phyloP scores from a whole-genome alignment of 768 basidiomycete genomes.

The Podaxis sp. region DNA sequence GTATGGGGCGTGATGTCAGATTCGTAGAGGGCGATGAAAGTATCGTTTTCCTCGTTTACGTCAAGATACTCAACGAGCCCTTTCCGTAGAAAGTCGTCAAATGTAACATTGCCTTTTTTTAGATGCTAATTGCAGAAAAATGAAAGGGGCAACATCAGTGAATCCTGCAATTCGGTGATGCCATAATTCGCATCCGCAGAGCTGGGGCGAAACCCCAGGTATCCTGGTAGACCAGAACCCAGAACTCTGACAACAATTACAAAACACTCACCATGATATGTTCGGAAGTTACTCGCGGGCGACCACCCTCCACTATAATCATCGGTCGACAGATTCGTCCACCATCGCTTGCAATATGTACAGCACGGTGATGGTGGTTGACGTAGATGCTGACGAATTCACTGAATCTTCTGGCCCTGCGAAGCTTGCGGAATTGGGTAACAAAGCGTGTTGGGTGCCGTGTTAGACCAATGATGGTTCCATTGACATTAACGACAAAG shows the following conservation, averaged over 20 bases:
- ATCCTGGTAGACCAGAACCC: conserved; percentile 11
- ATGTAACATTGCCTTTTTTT: conserved; percentile 73
- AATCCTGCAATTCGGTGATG: neutral
- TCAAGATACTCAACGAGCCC: conserved; percentile 98
- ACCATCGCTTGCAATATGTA: conserved; percentile 96
- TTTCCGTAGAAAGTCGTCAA: conserved; percentile 90
- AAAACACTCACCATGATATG: conserved; percentile 66
- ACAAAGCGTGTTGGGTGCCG: conserved; percentile 85
- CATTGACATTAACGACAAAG: conserved; percentile 96
- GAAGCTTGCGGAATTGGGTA: conserved; percentile 84
- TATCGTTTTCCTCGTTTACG: conserved; percentile 99
- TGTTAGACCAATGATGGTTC: conserved; percentile 91
- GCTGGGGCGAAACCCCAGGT: conserved; percentile 4
- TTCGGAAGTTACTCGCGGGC: conserved; percentile 71
- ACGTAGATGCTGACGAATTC: conserved; percentile 97
- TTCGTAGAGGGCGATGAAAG: conserved; percentile 94
- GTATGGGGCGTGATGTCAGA: conserved; percentile 75
- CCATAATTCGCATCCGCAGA: conserved; percentile 6
- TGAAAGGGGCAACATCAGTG: neutral
- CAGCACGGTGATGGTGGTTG: conserved; percentile 91
- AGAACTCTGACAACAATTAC: neutral
- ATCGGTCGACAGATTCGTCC: conserved; percentile 96
- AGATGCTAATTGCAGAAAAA: conserved; percentile 51
- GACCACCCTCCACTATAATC: conserved; percentile 90
- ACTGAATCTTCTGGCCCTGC: conserved; percentile 87